Percentiles rank a stretch among this genome's conserved stretches.
Conservation (phyloP, 2,329 filamentous ascomycete species). For the Sporothrix brasiliensis region DNA sequence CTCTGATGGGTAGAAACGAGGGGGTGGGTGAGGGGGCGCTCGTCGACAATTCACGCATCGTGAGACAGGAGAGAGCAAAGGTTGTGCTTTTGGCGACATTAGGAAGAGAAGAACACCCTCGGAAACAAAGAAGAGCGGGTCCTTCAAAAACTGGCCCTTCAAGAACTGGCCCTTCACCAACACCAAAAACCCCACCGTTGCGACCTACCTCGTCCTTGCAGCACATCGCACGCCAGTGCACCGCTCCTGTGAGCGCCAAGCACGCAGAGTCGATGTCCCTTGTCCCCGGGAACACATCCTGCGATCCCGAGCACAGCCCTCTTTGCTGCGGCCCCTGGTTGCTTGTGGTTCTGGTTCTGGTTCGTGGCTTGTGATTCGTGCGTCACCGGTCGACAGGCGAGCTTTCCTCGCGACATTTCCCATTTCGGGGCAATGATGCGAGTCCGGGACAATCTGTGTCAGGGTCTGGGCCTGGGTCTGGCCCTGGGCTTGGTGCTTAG, state of each 20-base stretch:
- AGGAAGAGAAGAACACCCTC: too few relatives aligned
- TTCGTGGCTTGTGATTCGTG: neutral
- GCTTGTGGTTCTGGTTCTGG: too few relatives aligned
- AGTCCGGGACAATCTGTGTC: neutral
- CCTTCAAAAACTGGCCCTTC: too few relatives aligned
- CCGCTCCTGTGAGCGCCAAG: neutral
- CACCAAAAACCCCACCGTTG: too few relatives aligned
- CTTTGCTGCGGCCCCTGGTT: neutral
- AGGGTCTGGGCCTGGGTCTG: neutral
- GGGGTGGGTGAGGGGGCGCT: too few relatives aligned
- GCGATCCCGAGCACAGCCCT: neutral
- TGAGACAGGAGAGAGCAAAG: too few relatives aligned
- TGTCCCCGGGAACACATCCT: neutral
- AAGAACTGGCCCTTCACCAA: too few relatives aligned
- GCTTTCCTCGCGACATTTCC: conserved; percentile 12
- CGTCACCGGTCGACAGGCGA: neutral
- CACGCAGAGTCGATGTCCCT: neutral
- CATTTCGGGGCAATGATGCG: neutral
- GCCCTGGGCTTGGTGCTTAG: neutral
- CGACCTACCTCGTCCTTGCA: neutral
- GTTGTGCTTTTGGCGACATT: too few relatives aligned
- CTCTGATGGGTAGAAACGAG: too few relatives aligned
- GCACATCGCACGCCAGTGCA: conserved; percentile 12
- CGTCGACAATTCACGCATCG: too few relatives aligned
- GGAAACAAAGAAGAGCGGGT: too few relatives aligned